phyloP scores from a whole-genome alignment of 371 early-diverging fungal genomes.

The Syncephalastrum monosporum region DNA sequence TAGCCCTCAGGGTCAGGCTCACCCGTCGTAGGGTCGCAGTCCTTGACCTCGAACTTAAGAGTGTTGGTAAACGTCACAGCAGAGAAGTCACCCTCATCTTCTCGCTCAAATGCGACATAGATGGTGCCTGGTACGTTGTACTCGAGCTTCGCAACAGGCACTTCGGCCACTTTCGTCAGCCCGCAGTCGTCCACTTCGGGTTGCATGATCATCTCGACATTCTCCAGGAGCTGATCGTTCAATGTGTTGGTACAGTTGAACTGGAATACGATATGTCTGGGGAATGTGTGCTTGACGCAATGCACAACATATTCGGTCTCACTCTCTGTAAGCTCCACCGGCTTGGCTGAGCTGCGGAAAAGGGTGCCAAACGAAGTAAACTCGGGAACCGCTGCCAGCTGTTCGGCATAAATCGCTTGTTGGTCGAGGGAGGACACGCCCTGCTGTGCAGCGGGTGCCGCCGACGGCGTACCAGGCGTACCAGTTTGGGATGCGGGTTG shows the following conservation, averaged over 20 bases:
- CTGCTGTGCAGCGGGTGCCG: slow-evolving; percentile 21
- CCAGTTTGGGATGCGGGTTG: slow-evolving; percentile 19
- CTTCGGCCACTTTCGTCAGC: slow-evolving; percentile 51
- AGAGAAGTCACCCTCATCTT: slow-evolving; percentile 58
- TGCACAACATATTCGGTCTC: slow-evolving; percentile 95
- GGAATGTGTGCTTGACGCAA: slow-evolving; percentile 91
- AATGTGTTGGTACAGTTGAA: slow-evolving; percentile 94
- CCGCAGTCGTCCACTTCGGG: slow-evolving; percentile 68
- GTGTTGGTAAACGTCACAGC: slow-evolving; percentile 81
- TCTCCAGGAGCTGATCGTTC: slow-evolving; percentile 88
- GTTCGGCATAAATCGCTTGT: slow-evolving; percentile 72
- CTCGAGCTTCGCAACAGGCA: slow-evolving; percentile 70
- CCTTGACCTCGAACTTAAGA: slow-evolving; percentile 90
- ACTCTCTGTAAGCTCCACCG: slow-evolving; percentile 86
- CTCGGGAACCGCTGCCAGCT: slow-evolving; percentile 78
- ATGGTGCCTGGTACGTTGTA: slow-evolving; percentile 79
- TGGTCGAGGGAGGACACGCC: slow-evolving; percentile 54
- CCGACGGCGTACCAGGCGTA: slow-evolving; percentile 17
- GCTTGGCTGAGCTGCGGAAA: slow-evolving; percentile 79
- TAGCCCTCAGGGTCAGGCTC: slow-evolving; percentile 92
- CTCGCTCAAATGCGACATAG: slow-evolving; percentile 80
- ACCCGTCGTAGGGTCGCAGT: slow-evolving; percentile 91
- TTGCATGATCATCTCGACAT: slow-evolving; percentile 85
- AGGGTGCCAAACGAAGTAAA: slow-evolving; percentile 81
- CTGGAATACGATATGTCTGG: slow-evolving; percentile 92